Base-by-base conservation (phyloP, 148 eudicot genomes). In the Beta vulgaris region DNA sequence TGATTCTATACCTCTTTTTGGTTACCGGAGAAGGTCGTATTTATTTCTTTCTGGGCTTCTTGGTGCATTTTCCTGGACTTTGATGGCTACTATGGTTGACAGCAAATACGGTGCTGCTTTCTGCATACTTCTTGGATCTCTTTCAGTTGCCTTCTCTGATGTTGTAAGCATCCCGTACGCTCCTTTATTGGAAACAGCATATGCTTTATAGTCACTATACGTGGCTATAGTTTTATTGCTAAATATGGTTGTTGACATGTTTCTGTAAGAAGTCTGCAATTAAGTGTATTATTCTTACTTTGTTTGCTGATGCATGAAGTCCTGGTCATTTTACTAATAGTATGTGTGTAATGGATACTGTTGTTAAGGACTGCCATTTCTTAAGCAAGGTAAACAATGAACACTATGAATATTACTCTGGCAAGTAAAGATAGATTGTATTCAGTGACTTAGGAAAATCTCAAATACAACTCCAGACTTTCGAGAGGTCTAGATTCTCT, bases 61-160 rank as follows among this genome's bases (percentile, higher is more conserved):
- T 71, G 98, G 98, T 79, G 98, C 98, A 68, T 80, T 95, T 43
- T 90, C 98, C 21, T 95, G 98, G 98, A 89, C 83, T 73, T 86
- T 95, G 84, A 95, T 95, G 98, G 92, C 97, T 60, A 90, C 89
- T 57, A 67, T 88, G 18, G 98, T 92, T 77, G 97, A 95, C 69
- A 86, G 93, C 84, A 92, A 92, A 85, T 92, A 90, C 67, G 82
- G 85, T 74, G 97, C 95, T 76, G 91, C 93, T 71, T 85, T 89
- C 54, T 92, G 92, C 84, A 92, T 90, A 84, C 91, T 95, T 72
- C 90, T 92, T 71, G 96, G 97, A 74, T 95, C 98, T 74, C 93
- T 95, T 82, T 94, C 98, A 78, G 98, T 94, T 70, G 98, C 98
- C 78, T 92, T 94, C 87, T 94, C 98, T 75, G 98, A 94, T 84